These are phyloP conservation scores for Xylaria acuta DNA, from an alignment of 495 filamentous ascomycete species.

Conservation along the genomic window DNA sequence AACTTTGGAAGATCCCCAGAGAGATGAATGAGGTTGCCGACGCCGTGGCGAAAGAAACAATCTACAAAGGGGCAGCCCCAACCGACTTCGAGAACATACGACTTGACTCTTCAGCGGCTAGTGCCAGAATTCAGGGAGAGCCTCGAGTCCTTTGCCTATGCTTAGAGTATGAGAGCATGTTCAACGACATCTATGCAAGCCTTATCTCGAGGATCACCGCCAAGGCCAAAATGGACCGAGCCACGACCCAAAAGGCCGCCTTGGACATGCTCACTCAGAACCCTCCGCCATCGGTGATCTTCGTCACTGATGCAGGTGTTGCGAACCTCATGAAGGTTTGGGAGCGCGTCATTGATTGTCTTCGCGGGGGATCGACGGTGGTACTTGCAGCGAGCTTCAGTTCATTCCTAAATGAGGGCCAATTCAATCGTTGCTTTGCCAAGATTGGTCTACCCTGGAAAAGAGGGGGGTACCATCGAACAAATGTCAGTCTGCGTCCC, in stretches of 20 bases:
- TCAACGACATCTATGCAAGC: slow-evolving; percentile 13
- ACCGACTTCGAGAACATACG: slow-evolving; percentile 1
- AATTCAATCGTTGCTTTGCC: slow-evolving; percentile 37
- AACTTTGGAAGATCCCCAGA: slow-evolving; percentile 47
- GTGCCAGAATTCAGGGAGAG: slow-evolving; percentile 11
- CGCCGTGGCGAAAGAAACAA: slow-evolving; percentile 31
- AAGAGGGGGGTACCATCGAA: slow-evolving; percentile 43
- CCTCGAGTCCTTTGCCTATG: slow-evolving; percentile 13
- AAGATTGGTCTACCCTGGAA: slow-evolving; percentile 49
- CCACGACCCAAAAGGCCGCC: slow-evolving; percentile 25
- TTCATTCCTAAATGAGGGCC: slow-evolving; percentile 30
- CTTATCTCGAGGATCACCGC: slow-evolving; percentile 17
- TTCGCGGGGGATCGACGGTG: slow-evolving; percentile 37
- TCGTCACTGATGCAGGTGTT: slow-evolving; percentile 31
- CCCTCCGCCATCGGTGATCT: slow-evolving; percentile 26
- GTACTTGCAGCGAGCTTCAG: slow-evolving; percentile 44
- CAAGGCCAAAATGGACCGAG: slow-evolving; percentile 22
- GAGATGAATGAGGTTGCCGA: slow-evolving; percentile 41
- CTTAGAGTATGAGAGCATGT: slow-evolving; percentile 18
- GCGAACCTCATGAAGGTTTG: slow-evolving; percentile 25
- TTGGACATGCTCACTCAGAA: slow-evolving; percentile 25
- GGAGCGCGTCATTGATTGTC: slow-evolving; percentile 26
- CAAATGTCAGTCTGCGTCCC: slow-evolving; percentile 25
- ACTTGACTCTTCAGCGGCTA: slow-evolving; percentile 10
- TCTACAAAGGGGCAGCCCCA: slow-evolving; percentile 25